Base-by-base conservation (phyloP, 1,284 basidiomycete genomes). In the Ustilago nuda region DNA sequence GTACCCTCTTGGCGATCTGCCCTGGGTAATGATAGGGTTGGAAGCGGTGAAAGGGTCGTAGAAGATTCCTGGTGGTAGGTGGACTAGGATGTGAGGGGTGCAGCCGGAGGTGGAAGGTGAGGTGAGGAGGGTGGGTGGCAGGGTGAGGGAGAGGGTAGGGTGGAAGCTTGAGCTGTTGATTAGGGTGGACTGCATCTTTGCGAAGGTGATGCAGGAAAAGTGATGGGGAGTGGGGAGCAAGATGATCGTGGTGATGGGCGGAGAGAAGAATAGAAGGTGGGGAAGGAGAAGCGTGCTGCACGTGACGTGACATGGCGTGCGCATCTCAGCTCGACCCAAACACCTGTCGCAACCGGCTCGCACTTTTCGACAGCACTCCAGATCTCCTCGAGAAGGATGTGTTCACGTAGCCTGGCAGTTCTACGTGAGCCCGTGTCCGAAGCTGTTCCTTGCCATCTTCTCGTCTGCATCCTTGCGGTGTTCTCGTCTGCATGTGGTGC, bases 21-120 rank as follows among this genome's bases (percentile, higher is more conserved):
- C 53, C 12, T 46, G 35, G 8, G 61, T 50, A 4, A 58, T 55
- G 27, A 64, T 62, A 6, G 54, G n/a, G 12, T 53, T 62, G 35
- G 19, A 23, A 4, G 63, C 63, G 0, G 61, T 72, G 39, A 39
- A 71, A 8, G 74, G 69, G 36, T 76, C 74, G 63, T 69, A 76
- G 35, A 76, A 76, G 4, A 76, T 35, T 0, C 62, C 62, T 0
- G 51, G 19, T 2, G 69, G 74, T 0, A 76, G 63, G 19, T 76
- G 69, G 2, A 76, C 30, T 0, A 76, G 63, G 0, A 72, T 27
- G 33, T 33, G 46, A 1, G 73, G 61, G 5, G 15, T 13, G 32
- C 65, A 73, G 1, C 27, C 43, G 50, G n/a, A 32, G 12, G 48
- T 3, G 6, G 13, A 17, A n/a, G 50, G 15, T n/a, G 30, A 27